These are phyloP conservation scores for Syncephalastrum monosporum DNA, from an alignment of 371 early-diverging fungal genomes.

Conservation along the genomic window DNA sequence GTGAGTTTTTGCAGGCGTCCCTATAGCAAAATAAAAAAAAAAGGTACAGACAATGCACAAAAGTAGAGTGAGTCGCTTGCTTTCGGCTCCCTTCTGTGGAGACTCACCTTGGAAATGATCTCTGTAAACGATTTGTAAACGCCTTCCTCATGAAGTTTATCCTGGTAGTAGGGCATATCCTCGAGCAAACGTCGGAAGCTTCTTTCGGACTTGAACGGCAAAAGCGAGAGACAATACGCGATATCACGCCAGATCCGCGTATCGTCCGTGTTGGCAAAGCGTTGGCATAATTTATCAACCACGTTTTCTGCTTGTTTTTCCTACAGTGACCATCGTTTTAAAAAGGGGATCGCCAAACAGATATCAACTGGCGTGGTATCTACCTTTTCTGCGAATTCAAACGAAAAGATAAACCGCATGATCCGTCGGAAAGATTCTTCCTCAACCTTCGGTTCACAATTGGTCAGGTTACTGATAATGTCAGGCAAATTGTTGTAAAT, in stretches of 20 bases:
- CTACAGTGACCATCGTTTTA: constrained; percentile 31
- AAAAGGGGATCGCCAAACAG: not conserved
- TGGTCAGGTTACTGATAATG: constrained; percentile 88
- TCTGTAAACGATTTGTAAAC: constrained; percentile 84
- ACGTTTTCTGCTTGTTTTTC: constrained; percentile 93
- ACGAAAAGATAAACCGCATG: constrained; percentile 84
- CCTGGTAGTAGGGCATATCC: constrained; percentile 76
- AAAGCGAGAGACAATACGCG: constrained; percentile 83
- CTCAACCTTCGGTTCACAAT: constrained; percentile 55
- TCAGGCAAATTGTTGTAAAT: constrained; percentile 98
- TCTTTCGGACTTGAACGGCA: constrained; percentile 85
- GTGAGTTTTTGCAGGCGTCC: constrained; percentile 62
- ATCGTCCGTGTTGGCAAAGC: constrained; percentile 78
- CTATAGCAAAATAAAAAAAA: constrained; percentile 23
- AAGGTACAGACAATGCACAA: not conserved
- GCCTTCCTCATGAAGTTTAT: constrained; percentile 81
- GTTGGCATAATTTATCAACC: constrained; percentile 91
- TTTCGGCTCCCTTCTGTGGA: not conserved
- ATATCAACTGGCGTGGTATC: not conserved
- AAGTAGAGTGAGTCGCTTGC: no score
- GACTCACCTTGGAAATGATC: constrained; percentile 75
- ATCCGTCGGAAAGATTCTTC: constrained; percentile 81
- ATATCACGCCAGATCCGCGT: constrained; percentile 90
- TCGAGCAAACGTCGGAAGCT: constrained; percentile 82
- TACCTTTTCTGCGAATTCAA: constrained; percentile 90